Base-by-base conservation (phyloP, 108 stramenopile genomes). In the Conticribra guillardii region DNA sequence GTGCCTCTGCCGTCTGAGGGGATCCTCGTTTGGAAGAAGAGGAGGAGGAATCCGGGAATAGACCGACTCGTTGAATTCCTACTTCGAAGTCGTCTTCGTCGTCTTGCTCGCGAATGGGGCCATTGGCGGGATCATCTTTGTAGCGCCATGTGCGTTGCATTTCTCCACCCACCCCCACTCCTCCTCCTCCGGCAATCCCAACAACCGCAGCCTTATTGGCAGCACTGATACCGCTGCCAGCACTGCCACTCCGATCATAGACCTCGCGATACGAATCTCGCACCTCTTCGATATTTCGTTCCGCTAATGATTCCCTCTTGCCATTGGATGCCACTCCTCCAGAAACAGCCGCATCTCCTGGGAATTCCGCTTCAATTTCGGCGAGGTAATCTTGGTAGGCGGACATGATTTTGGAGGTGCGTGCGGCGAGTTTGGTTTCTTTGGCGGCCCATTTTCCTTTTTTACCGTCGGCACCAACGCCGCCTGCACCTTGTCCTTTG, bases 1-100 rank as follows among this genome's bases (percentile, higher is more conserved):
- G 56, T 15, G 79, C 73, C 67, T 74, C 73, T 9, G 73, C 51
- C 63, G 73, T 80, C 28, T 74, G 61, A 5, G 73, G 73, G 32
- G 69, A 74, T n/a, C n/a, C n/a, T n/a, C n/a, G n/a, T n/a, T n/a
- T n/a, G n/a, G n/a, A n/a, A n/a, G n/a, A n/a, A n/a, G n/a, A n/a
- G n/a, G n/a, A n/a, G n/a, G n/a, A n/a, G n/a, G n/a, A n/a, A n/a
- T n/a, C n/a, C n/a, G n/a, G n/a, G n/a, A 28, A 41, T 11, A 9
- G 37, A 9, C 37, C 37, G 8, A 41, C 8, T 9, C 37, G 37
- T 9, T 11, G 37, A 5, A 41, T 11, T 11, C 37, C 37, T 11
- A 41, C 37, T 41, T 41, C 37, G 37, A 41, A 41, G 37, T 41
- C 37, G 8, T 41, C 37, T 11, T 41, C 37, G 8, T 41, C 37